phyloP scores from a whole-genome alignment of 2,329 filamentous ascomycete species.

The Gliomastix tumulicola region DNA sequence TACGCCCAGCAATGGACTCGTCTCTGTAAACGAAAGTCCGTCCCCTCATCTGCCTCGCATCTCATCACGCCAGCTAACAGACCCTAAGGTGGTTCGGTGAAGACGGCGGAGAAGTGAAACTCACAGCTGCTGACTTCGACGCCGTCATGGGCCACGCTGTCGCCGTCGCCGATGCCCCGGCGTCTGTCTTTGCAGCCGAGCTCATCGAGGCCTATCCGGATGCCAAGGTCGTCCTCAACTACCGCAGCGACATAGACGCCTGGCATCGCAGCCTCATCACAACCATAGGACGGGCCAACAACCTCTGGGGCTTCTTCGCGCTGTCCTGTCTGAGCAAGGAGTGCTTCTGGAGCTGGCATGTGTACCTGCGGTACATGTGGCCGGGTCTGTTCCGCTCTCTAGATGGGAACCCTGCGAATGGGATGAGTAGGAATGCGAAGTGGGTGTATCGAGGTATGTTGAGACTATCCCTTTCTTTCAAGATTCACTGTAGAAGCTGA shows the following conservation, averaged over 20 bases:
- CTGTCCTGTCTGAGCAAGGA: constrained; percentile 10
- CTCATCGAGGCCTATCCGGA: constrained; percentile 37
- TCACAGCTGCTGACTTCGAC: constrained; percentile 16
- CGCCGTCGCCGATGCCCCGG: constrained; percentile 34
- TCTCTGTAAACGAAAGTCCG: constrained; percentile 9
- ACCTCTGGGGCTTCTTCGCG: constrained; percentile 7
- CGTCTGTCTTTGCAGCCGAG: constrained; percentile 30
- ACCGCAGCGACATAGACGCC: constrained; percentile 24
- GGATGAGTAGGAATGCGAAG: constrained; percentile 5
- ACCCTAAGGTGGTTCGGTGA: constrained; percentile 16
- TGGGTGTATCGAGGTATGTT: constrained; percentile 15
- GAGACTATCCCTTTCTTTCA: background rate
- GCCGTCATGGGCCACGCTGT: constrained; percentile 15
- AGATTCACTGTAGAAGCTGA: background rate
- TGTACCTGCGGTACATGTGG: constrained; percentile 18
- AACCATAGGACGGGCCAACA: constrained; percentile 14
- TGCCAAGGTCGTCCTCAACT: constrained; percentile 37
- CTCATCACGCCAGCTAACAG: no score
- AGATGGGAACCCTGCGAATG: constrained; percentile 14
- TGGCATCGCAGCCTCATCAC: constrained; percentile 25
- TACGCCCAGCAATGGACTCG: constrained; percentile 11
- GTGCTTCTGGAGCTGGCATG: constrained; percentile 20
- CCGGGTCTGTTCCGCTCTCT: constrained; percentile 17
- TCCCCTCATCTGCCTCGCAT: no score
- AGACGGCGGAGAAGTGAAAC: constrained; percentile 5